These are phyloP conservation scores for Phytophthora quininea DNA, from an alignment of 352 stramenopile species.

Conservation along the genomic window DNA sequence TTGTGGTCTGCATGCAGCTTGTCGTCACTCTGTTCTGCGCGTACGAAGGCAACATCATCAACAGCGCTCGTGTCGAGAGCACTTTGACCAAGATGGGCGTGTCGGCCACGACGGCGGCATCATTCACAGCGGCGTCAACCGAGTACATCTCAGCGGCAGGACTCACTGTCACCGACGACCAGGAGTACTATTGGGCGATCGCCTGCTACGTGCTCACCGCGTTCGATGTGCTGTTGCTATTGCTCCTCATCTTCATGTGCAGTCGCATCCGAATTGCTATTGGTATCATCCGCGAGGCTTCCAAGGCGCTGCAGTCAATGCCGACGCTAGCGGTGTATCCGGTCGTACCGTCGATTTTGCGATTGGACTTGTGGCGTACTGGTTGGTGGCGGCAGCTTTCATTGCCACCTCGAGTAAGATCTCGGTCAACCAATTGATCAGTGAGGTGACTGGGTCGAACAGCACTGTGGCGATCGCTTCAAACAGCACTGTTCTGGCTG, in stretches of 20 bases:
- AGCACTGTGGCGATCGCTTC: constrained; percentile 9
- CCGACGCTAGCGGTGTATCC: constrained; percentile 81
- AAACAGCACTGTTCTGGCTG: not conserved
- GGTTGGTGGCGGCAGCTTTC: constrained; percentile 78
- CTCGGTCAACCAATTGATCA: constrained; percentile 51
- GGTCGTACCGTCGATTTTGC: constrained; percentile 73
- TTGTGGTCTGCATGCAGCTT: constrained; percentile 69
- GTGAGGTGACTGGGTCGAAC: not conserved
- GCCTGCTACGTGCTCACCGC: constrained; percentile 79
- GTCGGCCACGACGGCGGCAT: constrained; percentile 34
- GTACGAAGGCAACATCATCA: constrained; percentile 72
- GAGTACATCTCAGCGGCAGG: constrained; percentile 62
- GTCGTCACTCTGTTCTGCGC: constrained; percentile 80
- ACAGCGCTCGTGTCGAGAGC: constrained; percentile 47
- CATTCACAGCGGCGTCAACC: constrained; percentile 47
- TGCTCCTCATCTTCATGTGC: constrained; percentile 83
- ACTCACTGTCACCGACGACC: constrained; percentile 48
- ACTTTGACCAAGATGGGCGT: constrained; percentile 64
- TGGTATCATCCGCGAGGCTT: constrained; percentile 86
- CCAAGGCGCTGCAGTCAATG: constrained; percentile 79
- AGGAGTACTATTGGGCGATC: constrained; percentile 75
- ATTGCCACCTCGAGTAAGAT: constrained; percentile 74
- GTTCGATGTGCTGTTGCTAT: constrained; percentile 60
- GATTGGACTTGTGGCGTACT: constrained; percentile 73
- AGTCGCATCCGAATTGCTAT: constrained; percentile 87